Evolutionary conservation across 73 alveolate genomes (phyloP).

Genomic region (Tetrahymena borealis): DNA sequence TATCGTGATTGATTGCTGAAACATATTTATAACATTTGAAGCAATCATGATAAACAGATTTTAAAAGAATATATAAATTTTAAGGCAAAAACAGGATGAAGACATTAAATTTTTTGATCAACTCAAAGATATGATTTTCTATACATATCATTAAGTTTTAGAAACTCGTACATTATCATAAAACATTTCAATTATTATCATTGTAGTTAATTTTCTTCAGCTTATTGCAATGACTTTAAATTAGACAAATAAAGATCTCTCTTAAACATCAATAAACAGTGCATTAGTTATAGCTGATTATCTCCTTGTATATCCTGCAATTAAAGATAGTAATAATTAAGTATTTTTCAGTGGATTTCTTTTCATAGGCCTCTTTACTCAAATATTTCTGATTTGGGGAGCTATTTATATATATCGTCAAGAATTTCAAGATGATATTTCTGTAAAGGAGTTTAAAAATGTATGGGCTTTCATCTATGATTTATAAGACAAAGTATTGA

Average conservation of each 20-base stretch:
- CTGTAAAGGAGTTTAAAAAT: not conserved
- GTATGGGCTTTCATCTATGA: slow-evolving; percentile 21
- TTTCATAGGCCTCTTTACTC: not conserved
- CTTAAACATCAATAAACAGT: not conserved
- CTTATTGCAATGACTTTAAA: not conserved
- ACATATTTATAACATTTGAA: too few species aligned
- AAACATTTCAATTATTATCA: not conserved
- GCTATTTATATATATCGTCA: not conserved
- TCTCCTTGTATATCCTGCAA: not conserved
- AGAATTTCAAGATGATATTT: not conserved
- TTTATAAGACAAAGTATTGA: slow-evolving; percentile 19
- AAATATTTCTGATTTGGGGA: not conserved
- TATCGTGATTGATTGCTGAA: too few species aligned
- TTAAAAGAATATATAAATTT: not conserved
- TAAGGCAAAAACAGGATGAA: not conserved
- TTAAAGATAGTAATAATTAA: not conserved
- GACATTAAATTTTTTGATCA: not conserved
- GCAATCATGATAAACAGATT: not conserved
- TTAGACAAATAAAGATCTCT: not conserved
- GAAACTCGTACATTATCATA: not conserved
- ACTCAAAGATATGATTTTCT: not conserved
- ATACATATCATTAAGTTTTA: not conserved
- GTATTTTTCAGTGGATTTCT: not conserved
- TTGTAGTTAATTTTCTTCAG: not conserved
- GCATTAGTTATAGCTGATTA: not conserved